phyloP scores from a whole-genome alignment of 2,329 filamentous ascomycete species.

The Hypomyces perniciosus region DNA sequence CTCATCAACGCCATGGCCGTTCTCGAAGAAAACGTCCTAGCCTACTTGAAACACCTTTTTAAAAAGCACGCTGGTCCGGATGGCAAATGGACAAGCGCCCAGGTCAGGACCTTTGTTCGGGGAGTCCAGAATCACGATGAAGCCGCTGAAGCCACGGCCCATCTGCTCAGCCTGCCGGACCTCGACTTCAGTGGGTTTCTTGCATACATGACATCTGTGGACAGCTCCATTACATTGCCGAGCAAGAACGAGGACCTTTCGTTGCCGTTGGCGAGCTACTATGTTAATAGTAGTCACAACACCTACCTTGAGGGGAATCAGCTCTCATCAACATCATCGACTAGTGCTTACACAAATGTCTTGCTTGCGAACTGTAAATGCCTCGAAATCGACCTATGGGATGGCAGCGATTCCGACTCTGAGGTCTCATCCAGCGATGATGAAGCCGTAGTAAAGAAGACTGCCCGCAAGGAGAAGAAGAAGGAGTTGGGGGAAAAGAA shows the following conservation, averaged over 20 bases:
- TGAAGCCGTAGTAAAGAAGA: constrained; percentile 18
- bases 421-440: constrained; percentile 57
- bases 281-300: constrained; percentile 91
- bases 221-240: constrained; percentile 37
- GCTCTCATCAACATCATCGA: constrained; percentile 78
- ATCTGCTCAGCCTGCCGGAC: constrained; percentile 24
- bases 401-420: constrained; percentile 70
- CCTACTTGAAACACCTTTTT: constrained; percentile 43
- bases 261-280: constrained; percentile 82
- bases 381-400: constrained; percentile 94
- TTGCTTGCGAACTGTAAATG: constrained; percentile 81
- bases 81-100: constrained; percentile 40
- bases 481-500: constrained; percentile 33
- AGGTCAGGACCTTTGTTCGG: constrained; percentile 41
- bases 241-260: constrained; percentile 50
- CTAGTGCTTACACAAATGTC: constrained; percentile 79
- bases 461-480: constrained; percentile 2
- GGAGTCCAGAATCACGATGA: constrained; percentile 40
- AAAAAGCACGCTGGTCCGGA: constrained; percentile 35
- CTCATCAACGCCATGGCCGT: constrained; percentile 35
- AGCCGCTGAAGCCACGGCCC: constrained; percentile 22
- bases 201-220: constrained; percentile 49
- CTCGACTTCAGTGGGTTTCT: constrained; percentile 46
- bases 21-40: constrained; percentile 34
- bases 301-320: constrained; percentile 89